These are phyloP conservation scores for Tetrahymena thermophila DNA, from an alignment of 73 alveolate genomes.

Conservation along the genomic window DNA sequence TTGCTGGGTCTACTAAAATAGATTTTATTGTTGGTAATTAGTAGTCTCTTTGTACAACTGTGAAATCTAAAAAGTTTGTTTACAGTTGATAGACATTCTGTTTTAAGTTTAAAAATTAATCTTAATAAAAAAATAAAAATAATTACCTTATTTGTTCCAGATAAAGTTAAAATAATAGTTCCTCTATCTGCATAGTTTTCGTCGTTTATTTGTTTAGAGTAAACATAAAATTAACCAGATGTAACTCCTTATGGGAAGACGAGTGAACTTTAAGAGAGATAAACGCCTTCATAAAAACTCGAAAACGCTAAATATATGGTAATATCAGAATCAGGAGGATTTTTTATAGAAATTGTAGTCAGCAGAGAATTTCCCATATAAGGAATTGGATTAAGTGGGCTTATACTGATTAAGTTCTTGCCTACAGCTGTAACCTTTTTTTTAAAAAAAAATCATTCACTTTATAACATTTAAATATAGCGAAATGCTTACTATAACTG, in stretches of 20 bases:
- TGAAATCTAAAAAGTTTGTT: background rate
- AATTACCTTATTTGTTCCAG: background rate
- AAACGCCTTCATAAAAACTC: background rate
- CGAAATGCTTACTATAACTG: background rate
- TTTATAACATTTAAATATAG: background rate
- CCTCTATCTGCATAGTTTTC: conserved; percentile 1
- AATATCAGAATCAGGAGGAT: background rate
- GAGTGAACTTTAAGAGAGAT: background rate
- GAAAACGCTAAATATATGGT: background rate
- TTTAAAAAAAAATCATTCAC: background rate
- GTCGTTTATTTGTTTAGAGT: background rate
- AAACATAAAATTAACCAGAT: background rate
- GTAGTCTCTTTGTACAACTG: background rate
- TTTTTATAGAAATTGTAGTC: background rate
- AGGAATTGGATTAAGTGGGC: background rate
- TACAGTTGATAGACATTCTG: background rate
- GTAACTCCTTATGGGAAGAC: background rate
- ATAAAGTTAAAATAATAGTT: background rate
- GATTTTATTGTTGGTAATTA: background rate
- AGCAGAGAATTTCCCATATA: background rate
- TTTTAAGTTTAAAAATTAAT: background rate
- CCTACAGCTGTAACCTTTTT: background rate
- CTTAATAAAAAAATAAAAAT: background rate
- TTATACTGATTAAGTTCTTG: background rate
- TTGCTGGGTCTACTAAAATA: background rate